Evolutionary conservation across 83 land plant species (phyloP), one percentile per base, ranked within the genome.

Genomic region (Thuja plicata): DNA sequence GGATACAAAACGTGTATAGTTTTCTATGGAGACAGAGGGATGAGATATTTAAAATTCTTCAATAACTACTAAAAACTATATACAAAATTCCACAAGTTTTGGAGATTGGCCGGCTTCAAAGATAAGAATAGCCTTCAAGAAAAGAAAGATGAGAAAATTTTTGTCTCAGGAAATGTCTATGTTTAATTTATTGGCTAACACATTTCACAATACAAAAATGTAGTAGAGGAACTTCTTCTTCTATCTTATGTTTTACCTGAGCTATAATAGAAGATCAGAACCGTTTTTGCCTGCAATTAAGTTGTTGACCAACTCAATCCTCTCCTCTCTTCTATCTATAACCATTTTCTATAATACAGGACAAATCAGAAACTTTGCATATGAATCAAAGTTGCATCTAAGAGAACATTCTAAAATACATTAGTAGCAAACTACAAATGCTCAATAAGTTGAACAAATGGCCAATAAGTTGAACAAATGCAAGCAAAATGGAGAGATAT

Each of bases 311-410:
- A 88, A 50, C 89, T 86, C 89, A 34, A 86, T 43, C 30, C 86
- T 88, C 89, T 88, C 89, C 15, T 83, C 85, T 83, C 85, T 83
- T 83, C 88, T 85, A 19, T 54, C 66, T 88, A 88, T 35, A 85
- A 74, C 46, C 84, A 78, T 88, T 87, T 50, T 52, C 89, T 71
- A 10, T 46, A 48, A 88, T 35, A 86, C 43, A 50, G 35, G 43
- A 41, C 19, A n/a, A 88, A 35, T 88, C 52, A 83, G 55, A 27
- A 32, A 78, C 19, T 70, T 21, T 34, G 52, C 55, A 45, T 15
- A 74, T 34, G 37, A 24, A 88, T 74, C 40, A 74, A 88, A 88
- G 15, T 84, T 3, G 37, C 45, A 43, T n/a, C 34, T 32, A 45
- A 46, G 85, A 83, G 50, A 83, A 10, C 5, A 48, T 27, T 83